phyloP scores from a whole-genome alignment of 495 filamentous ascomycete species.

The Viridothelium virens region DNA sequence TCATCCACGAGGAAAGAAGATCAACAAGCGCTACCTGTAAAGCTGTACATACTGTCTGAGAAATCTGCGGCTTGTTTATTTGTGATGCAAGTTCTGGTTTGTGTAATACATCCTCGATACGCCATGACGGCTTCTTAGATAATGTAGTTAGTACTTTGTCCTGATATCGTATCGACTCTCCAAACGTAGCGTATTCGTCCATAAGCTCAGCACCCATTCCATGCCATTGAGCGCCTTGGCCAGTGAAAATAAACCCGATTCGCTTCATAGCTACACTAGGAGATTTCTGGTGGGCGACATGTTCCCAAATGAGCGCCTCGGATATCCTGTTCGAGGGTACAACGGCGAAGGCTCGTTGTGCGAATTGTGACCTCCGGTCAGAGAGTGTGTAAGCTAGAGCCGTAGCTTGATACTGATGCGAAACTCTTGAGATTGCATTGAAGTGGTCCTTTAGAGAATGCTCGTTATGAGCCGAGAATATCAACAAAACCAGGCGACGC shows the following conservation, averaged over 20 bases:
- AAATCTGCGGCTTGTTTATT: slow-evolving; percentile 17
- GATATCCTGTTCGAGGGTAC: neutral
- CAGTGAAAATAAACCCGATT: slow-evolving; percentile 35
- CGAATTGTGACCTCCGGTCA: neutral
- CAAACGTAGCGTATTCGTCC: neutral
- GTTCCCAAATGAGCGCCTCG: neutral
- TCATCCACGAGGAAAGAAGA: slow-evolving; percentile 25
- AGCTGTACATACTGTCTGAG: slow-evolving; percentile 27
- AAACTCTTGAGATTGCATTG: neutral
- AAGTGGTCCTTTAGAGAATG: neutral
- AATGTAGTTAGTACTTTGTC: neutral
- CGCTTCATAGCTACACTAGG: neutral
- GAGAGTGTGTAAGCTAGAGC: neutral
- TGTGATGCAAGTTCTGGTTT: slow-evolving; percentile 21
- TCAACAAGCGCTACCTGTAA: slow-evolving; percentile 26
- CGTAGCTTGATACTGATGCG: neutral
- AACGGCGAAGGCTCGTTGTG: neutral
- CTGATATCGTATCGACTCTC: neutral
- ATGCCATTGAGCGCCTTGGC: slow-evolving; percentile 41
- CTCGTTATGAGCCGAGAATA: neutral
- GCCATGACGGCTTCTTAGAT: neutral
- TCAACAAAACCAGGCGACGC: neutral
- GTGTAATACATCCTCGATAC: slow-evolving; percentile 18
- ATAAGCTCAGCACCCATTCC: slow-evolving; percentile 33
- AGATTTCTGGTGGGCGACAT: neutral